phyloP scores from a whole-genome alignment of 2,329 filamentous ascomycete species.

The Pseudogymnoascus sp. region DNA sequence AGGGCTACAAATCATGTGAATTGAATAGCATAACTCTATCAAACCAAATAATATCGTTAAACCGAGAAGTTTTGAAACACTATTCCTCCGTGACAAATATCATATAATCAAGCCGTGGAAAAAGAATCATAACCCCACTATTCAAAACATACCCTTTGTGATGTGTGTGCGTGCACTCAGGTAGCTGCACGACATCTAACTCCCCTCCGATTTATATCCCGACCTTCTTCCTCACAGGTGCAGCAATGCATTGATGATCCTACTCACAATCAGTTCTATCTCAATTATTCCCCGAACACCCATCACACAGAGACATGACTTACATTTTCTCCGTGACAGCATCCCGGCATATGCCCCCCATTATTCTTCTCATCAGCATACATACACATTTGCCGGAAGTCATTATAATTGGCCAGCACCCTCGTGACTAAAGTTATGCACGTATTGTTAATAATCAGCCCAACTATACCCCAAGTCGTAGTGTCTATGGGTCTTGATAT shows the following conservation, averaged over 20 bases:
- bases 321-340: constrained; percentile 8
- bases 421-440: background rate
- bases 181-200: background rate
- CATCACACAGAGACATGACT: background rate
- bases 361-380: background rate
- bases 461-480: background rate
- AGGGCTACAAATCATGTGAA: no score
- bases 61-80: no score
- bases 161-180: background rate
- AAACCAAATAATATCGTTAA: no score
- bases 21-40: no score
- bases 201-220: background rate
- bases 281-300: background rate
- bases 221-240: background rate
- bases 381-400: background rate
- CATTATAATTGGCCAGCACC: background rate
- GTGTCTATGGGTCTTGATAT: background rate
- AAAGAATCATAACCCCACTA: background rate
- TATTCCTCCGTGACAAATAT: no score
- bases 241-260: background rate
- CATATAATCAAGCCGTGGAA: background rate
- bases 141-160: background rate
- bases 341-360: background rate
- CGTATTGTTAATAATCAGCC: background rate
- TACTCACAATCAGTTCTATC: background rate